Evolutionary conservation across 352 stramenopile species (phyloP), one percentile per base, ranked within the genome.

Genomic region (Pythium biforme): DNA sequence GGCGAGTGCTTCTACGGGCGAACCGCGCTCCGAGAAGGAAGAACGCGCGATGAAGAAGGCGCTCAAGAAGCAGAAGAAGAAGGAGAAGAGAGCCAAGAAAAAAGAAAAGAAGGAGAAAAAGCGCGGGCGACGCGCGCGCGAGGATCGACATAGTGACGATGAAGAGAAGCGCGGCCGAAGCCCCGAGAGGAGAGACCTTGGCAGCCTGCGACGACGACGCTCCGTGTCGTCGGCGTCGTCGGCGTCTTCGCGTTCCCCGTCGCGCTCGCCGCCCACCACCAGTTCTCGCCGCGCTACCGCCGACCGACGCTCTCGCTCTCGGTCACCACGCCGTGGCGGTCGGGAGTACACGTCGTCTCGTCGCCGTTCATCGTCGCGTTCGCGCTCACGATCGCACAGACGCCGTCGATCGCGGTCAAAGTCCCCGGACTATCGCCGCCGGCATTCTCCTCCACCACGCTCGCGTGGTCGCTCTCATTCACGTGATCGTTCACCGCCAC

Each of bases 31-130:
- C n/a, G 41, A 49, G 20, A 55, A 65, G n/a, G 59, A 75, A 15
- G 74, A 81, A 37, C 70, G 65, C 15, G 74, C 85, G 31, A 52
- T 58, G 14, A 81, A 88, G 51, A 88, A 87, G 43, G 83, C 79
- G 17, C 55, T 58, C 23, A 91, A 89, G 26, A 75, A 77, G 40
- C 63, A 67, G 15, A 73, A 76, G 23, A 89, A 89, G 46, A 65
- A 74, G 17, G 70, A 89, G 53, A 93, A 90, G 43, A 76, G 79
- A 11, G 70, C 52, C 26, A 90, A 84, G 61, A 90, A 91, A 55
- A 50, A 79, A 1, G 75, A 78, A 39, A 92, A 88, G 55, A 84
- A 85, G 51, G 73, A 88, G 49, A 82, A 83, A 57, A 90, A 89
- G 47, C 73, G 88, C 62, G 79, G 46, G 10, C 26, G 59, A 2